A percentile compares a stretch with the other conserved stretches of the same genome.
phyloP scores from a whole-genome alignment of 1,284 basidiomycete genomes.

The Puccinia coronata region DNA sequence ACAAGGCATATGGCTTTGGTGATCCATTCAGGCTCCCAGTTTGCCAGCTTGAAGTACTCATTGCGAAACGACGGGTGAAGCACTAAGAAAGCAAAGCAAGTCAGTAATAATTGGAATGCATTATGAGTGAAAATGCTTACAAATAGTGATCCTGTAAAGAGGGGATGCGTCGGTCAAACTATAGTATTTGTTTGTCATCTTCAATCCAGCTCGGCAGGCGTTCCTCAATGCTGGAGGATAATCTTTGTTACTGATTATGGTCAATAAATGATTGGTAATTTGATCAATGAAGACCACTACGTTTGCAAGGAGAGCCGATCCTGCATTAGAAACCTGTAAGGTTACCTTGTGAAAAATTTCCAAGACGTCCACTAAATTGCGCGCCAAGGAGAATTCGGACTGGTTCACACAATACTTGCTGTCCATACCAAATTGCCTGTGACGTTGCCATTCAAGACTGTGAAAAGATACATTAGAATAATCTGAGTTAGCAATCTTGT shows the following conservation, averaged over 20 bases:
- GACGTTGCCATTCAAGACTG: constrained; percentile 21
- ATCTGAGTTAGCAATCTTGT: no score
- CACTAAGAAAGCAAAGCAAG: no score
- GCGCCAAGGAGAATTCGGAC: not conserved
- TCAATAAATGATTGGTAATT: no score
- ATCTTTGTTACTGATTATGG: not conserved
- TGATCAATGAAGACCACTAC: not conserved
- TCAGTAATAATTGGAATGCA: not conserved
- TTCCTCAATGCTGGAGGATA: constrained; percentile 21
- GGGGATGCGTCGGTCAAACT: not conserved
- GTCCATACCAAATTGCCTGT: not conserved
- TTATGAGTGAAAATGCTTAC: not conserved
- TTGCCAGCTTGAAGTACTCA: constrained; percentile 10
- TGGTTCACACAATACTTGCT: not conserved
- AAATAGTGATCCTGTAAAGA: constrained; percentile 2
- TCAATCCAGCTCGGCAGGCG: not conserved
- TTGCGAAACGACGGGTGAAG: constrained; percentile 17
- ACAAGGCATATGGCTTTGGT: not conserved
- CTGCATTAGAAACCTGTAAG: not conserved
- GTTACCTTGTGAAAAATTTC: not conserved
- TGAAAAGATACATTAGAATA: not conserved
- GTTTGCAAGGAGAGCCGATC: not conserved
- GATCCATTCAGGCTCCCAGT: constrained; percentile 15
- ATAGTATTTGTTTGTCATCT: constrained; percentile 8
- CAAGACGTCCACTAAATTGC: not conserved